These are phyloP conservation scores for Metarhizium sp. DNA, from an alignment of 2,329 filamentous ascomycete species.

Conservation along the genomic window DNA sequence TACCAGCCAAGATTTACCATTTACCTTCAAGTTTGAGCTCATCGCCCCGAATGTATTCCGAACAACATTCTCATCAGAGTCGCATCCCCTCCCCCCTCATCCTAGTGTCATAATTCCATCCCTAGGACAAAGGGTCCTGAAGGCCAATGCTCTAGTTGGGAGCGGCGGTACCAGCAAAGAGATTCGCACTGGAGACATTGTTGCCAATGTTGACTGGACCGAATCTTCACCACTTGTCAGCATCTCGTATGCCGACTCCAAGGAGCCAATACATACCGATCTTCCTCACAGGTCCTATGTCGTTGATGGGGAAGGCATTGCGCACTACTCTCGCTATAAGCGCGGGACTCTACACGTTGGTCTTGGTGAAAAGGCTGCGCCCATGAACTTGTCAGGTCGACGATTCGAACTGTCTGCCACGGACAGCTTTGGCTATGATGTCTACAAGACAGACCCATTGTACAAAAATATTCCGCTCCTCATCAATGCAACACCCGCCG, in stretches of 20 bases:
- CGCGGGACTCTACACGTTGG: slow-evolving; percentile 57
- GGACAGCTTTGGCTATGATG: slow-evolving; percentile 66
- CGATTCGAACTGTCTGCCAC: slow-evolving; percentile 54
- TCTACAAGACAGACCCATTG: slow-evolving; percentile 59
- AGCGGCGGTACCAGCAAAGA: slow-evolving; percentile 20
- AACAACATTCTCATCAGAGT: slow-evolving; percentile 53
- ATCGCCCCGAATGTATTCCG: slow-evolving; percentile 55
- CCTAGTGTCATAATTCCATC: slow-evolving; percentile 40
- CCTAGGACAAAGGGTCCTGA: slow-evolving; percentile 19
- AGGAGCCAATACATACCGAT: slow-evolving; percentile 49
- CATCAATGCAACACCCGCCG: slow-evolving; percentile 55
- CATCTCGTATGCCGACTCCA: slow-evolving; percentile 35
- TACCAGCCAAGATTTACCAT: slow-evolving; percentile 22
- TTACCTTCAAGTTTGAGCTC: slow-evolving; percentile 54
- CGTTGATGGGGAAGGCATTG: slow-evolving; percentile 49
- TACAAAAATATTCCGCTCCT: slow-evolving; percentile 70
- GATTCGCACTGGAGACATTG: slow-evolving; percentile 38
- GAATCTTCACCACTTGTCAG: slow-evolving; percentile 45
- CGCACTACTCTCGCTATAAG: slow-evolving; percentile 57
- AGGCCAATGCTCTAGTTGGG: neutral
- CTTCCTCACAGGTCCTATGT: slow-evolving; percentile 57
- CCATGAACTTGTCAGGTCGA: slow-evolving; percentile 61
- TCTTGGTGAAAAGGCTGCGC: slow-evolving; percentile 62
- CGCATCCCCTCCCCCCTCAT: slow-evolving; percentile 55
- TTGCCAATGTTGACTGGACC: slow-evolving; percentile 49